A percentile compares a stretch with the other conserved stretches of the same genome.
Conservation (phyloP, 768 basidiomycete genomes). For the Mycena filopes region DNA sequence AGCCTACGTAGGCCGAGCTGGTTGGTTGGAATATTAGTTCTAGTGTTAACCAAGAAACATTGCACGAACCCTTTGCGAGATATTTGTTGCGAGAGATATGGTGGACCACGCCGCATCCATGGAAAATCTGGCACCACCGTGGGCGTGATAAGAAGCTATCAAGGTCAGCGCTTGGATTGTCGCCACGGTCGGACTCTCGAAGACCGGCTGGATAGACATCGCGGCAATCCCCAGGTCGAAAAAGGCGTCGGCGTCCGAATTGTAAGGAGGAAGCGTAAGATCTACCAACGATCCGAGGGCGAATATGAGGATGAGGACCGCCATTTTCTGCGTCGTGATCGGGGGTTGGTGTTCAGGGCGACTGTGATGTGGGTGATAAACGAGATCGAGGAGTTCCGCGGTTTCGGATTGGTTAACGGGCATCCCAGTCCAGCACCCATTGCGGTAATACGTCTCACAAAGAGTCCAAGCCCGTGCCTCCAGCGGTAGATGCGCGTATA, state of each 20-base stretch:
- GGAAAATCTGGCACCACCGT: slow-evolving; percentile 44
- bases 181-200: slow-evolving; percentile 50
- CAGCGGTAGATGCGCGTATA: slow-evolving; percentile 43
- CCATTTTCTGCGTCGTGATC: slow-evolving; percentile 31
- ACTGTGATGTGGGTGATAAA: too few species aligned
- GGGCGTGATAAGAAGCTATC: slow-evolving; percentile 49
- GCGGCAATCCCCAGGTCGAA: slow-evolving; percentile 56
- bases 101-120: slow-evolving; percentile 48
- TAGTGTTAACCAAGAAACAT: not conserved
- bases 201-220: slow-evolving; percentile 49
- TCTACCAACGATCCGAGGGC: slow-evolving; percentile 37
- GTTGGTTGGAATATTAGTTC: not conserved
- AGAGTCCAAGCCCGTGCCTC: slow-evolving; percentile 54
- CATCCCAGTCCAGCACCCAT: slow-evolving; percentile 54
- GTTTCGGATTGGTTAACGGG: slow-evolving; percentile 59
- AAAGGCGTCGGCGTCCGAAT: slow-evolving; percentile 55
- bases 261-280: slow-evolving; percentile 41
- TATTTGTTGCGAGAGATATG: slow-evolving; percentile 44
- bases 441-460: slow-evolving; percentile 55
- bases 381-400: slow-evolving; percentile 43
- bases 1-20: slow-evolving; percentile 31
- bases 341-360: not conserved
- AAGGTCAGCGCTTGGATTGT: slow-evolving; percentile 52
- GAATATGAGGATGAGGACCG: slow-evolving; percentile 34
- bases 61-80: slow-evolving; percentile 47